Base-by-base conservation (phyloP, 2,329 filamentous ascomycete species). In the Eutypella sp. region DNA sequence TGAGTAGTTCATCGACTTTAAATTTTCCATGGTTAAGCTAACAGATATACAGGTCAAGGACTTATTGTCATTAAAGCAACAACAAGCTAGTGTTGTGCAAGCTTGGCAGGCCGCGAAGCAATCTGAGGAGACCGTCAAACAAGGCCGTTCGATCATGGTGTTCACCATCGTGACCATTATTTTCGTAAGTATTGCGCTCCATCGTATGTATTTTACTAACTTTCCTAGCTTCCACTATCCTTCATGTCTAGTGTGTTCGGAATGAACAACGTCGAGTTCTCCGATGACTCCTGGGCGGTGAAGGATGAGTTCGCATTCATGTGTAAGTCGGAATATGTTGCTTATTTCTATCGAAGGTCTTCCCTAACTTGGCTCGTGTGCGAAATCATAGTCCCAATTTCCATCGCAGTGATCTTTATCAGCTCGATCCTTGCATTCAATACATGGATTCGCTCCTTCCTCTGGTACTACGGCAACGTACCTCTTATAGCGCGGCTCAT, bases 141-240 rank as follows among this genome's bases (percentile, higher is more conserved):
- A 75, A 47, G 68, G 70, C 1, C 60, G 65, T 0, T 64, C 69
- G 1, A 68, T 75, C 42, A 69, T 75, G 64, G 57, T 69, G 2
- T 74, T 75, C 45, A 74, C 72, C 0, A 50, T 73, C 2, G 67
- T 73, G 1, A 74, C 71, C 0, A 72, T 74, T 34, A 53, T 73
- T 22, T 74, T 75, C 44, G 69, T 72, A 50, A 55, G 68, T 51
- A 9, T 7, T 20, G n/a, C 5, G 3, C 15, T 25, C n/a, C 29
- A 7, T 27, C 25, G 6, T 19, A 31, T 42, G 16, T 38, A n/a
- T 3, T 8, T 16, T n/a, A 8, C 23, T 48, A 27, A 47, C 27
- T 8, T 2, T 1, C 3, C 4, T 24, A 65, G 67, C 52, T 69
- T 1, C 67, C 68, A 1, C 52, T 70, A 5, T 65, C 65, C 0